Evolutionary conservation across 768 basidiomycete genomes (phyloP).

Genomic region (Lentinula sp.): DNA sequence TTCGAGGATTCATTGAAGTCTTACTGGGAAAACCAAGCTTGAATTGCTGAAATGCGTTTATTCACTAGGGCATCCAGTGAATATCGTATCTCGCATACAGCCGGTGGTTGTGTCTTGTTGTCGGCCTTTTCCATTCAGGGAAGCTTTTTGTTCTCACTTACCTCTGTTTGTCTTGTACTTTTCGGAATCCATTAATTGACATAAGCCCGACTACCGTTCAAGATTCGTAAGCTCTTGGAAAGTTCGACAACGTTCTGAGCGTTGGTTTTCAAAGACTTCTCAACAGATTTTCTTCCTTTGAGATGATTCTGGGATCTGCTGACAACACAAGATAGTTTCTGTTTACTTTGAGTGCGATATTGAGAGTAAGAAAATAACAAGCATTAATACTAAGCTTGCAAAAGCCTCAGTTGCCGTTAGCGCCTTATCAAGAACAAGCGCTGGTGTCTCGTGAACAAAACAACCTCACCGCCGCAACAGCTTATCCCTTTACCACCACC

Average conservation of each 20-base stretch:
- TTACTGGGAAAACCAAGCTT: background rate
- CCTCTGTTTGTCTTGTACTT: background rate
- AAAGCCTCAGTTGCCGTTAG: background rate
- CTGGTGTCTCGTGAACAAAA: background rate
- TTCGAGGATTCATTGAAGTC: too few relatives aligned
- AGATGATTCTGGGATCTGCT: background rate
- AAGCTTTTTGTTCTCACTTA: too few relatives aligned
- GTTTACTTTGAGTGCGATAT: background rate
- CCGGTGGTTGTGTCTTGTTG: background rate
- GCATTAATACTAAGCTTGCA: background rate
- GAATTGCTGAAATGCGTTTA: background rate
- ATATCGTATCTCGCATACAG: background rate
- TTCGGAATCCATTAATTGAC: background rate
- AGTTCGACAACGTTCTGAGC: background rate
- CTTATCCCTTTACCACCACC: constrained; percentile 32
- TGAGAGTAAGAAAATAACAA: background rate
- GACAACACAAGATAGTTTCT: background rate
- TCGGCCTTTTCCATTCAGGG: background rate
- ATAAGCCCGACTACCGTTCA: background rate
- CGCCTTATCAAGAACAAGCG: constrained; percentile 4
- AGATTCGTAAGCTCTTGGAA: background rate
- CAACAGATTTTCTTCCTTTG: background rate
- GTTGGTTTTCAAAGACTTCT: background rate
- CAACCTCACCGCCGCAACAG: constrained; percentile 17
- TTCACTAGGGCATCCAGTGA: background rate